Evolutionary conservation across 371 early-diverging fungal species (phyloP).

Genomic region (Batrachochytrium dendrobatidis): DNA sequence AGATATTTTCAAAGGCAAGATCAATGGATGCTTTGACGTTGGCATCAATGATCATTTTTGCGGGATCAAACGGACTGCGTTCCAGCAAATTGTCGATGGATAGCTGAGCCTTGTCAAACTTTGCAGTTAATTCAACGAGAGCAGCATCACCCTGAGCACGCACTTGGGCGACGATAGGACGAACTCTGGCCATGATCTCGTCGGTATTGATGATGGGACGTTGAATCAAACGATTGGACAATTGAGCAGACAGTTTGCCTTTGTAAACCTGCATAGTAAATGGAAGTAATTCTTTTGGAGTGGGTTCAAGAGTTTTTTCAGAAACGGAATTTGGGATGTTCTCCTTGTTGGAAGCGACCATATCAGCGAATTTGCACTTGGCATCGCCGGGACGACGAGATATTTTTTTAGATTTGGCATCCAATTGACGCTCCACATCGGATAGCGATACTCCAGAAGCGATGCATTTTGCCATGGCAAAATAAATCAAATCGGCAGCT

Average conservation of each 20-base stretch:
- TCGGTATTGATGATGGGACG: slow-evolving; percentile 87
- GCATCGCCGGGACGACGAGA: slow-evolving; percentile 90
- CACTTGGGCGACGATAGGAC: slow-evolving; percentile 85
- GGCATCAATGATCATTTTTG: slow-evolving; percentile 57
- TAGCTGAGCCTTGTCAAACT: slow-evolving; percentile 78
- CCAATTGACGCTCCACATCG: slow-evolving; percentile 82
- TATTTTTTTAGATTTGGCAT: slow-evolving; percentile 74
- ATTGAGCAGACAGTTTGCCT: slow-evolving; percentile 29
- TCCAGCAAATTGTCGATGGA: slow-evolving; percentile 56
- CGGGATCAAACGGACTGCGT: slow-evolving; percentile 74
- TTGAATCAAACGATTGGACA: slow-evolving; percentile 59
- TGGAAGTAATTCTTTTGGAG: slow-evolving; percentile 15
- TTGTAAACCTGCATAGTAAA: slow-evolving; percentile 29
- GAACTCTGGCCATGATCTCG: slow-evolving; percentile 77
- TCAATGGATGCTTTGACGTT: slow-evolving; percentile 80
- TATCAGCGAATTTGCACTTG: slow-evolving; percentile 58
- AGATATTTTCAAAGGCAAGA: slow-evolving; percentile 86
- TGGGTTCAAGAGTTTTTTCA: slow-evolving; percentile 12
- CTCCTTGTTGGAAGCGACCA: not conserved
- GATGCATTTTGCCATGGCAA: slow-evolving; percentile 83
- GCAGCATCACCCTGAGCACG: slow-evolving; percentile 80
- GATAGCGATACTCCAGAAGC: slow-evolving; percentile 69
- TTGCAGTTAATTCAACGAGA: slow-evolving; percentile 69
- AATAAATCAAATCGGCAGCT: slow-evolving; percentile 94
- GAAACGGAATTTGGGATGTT: not conserved